A percentile compares a stretch with the other conserved stretches of the same genome.
Evolutionary conservation across 345 rosid species (phyloP).

Genomic region (Stellera chamaejasme): DNA sequence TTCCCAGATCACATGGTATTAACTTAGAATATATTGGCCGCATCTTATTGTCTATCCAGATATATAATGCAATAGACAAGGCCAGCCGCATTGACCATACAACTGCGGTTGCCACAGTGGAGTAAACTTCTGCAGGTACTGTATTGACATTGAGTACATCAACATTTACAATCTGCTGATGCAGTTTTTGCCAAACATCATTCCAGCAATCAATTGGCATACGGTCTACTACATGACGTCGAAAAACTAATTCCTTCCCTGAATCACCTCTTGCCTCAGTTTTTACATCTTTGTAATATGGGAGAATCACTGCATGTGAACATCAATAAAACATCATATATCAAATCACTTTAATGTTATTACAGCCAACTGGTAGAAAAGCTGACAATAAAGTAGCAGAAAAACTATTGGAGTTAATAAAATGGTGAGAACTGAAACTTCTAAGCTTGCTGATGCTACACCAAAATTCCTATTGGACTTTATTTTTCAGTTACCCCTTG

Average conservation of each 20-base stretch:
- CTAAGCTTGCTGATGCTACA: no score
- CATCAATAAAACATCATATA: not conserved
- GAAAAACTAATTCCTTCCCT: slow-evolving; percentile 54
- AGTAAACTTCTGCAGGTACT: slow-evolving; percentile 72
- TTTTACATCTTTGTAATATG: slow-evolving; percentile 67
- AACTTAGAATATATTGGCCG: slow-evolving; percentile 88
- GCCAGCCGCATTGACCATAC: slow-evolving; percentile 93
- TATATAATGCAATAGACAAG: slow-evolving; percentile 56
- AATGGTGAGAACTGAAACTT: no score
- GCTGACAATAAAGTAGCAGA: no score
- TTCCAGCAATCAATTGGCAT: slow-evolving; percentile 98
- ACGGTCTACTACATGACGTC: slow-evolving; percentile 79
- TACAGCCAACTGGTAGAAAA: not conserved
- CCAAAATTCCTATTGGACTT: no score
- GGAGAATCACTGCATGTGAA: slow-evolving; percentile 61
- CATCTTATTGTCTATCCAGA: slow-evolving; percentile 71
- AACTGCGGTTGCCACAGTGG: slow-evolving; percentile 79
- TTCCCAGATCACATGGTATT: slow-evolving; percentile 89
- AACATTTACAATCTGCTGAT: slow-evolving; percentile 77
- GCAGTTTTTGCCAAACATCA: slow-evolving; percentile 90
- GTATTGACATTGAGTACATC: slow-evolving; percentile 75
- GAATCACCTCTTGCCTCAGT: slow-evolving; percentile 27
- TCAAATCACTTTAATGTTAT: not conserved
- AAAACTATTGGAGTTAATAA: no score
- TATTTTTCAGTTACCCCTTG: no score